Conservation (phyloP, 1,284 basidiomycete genomes). For the Vanrija sp. region DNA sequence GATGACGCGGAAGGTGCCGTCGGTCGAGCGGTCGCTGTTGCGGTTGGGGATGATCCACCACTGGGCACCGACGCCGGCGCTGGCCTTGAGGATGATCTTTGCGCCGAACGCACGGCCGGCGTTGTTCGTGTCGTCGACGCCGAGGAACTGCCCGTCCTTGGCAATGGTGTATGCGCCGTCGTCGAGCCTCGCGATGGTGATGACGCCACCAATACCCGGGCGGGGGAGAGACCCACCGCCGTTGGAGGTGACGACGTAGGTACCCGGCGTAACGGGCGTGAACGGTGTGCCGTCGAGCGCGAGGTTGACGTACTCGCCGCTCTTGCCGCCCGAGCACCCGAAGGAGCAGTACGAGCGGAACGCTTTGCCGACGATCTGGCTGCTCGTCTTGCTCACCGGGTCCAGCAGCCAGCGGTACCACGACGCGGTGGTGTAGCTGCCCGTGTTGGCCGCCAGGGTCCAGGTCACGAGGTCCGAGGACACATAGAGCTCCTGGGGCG, state of each 20-base stretch:
- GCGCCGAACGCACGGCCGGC: conserved; percentile 5
- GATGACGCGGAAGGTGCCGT: conserved; percentile 5
- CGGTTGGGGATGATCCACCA: conserved; percentile 15
- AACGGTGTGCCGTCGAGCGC: not conserved
- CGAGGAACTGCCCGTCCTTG: not conserved
- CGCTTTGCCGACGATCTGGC: conserved; percentile 3
- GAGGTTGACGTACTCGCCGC: conserved; percentile 12
- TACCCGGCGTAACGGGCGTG: not conserved
- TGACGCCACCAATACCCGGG: no score
- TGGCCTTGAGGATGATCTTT: not conserved
- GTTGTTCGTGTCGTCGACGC: not conserved
- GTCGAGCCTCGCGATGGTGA: not conserved
- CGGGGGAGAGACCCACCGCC: no score
- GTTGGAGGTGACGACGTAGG: not conserved
- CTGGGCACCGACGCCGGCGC: not conserved
- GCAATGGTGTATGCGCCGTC: conserved; percentile 8
- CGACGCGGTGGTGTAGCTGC: conserved; percentile 8
- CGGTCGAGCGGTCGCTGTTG: not conserved
- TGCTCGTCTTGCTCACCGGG: not conserved
- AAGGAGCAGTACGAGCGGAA: conserved; percentile 14
- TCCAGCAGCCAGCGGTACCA: conserved; percentile 16
- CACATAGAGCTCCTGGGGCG: conserved; percentile 10
- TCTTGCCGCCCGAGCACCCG: conserved; percentile 7
- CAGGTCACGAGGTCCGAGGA: conserved; percentile 8
- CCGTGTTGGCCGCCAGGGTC: conserved; percentile 10